Conservation (phyloP, 2,329 filamentous ascomycete genomes). For the Alternaria incomplexa region DNA sequence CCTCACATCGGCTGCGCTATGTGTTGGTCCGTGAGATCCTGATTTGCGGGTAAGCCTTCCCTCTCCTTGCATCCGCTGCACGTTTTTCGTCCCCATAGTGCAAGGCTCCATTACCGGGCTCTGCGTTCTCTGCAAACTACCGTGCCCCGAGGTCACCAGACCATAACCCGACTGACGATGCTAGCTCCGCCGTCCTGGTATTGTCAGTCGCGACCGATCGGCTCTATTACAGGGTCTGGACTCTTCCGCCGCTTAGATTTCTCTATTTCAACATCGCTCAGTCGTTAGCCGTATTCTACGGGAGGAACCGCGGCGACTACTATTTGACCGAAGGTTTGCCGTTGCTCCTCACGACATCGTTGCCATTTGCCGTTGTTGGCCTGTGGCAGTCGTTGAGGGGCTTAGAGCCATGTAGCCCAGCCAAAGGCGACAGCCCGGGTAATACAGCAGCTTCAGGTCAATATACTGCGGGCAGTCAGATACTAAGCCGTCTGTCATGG, state of each 20-base stretch:
- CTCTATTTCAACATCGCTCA: constrained; percentile 90
- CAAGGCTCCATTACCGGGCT: constrained; percentile 5
- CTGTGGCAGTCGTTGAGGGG: constrained; percentile 57
- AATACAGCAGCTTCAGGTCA: background rate
- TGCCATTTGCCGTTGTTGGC: constrained; percentile 76
- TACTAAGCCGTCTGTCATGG: constrained; percentile 40
- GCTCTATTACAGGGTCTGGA: constrained; percentile 83
- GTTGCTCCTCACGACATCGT: constrained; percentile 79
- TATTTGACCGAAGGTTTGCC: constrained; percentile 91
- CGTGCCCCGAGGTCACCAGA: constrained; percentile 17
- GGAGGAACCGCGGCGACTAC: constrained; percentile 88
- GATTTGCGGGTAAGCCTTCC: constrained; percentile 60
- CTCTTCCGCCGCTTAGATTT: constrained; percentile 85
- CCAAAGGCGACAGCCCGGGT: background rate
- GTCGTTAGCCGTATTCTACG: constrained; percentile 90
- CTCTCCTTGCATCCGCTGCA: constrained; percentile 19
- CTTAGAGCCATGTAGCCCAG: constrained; percentile 25
- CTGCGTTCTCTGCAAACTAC: constrained; percentile 10
- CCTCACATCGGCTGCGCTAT: constrained; percentile 53
- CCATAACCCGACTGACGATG: constrained; percentile 23
- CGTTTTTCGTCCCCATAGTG: constrained; percentile 7
- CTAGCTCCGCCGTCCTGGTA: constrained; percentile 63
- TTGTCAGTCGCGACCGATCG: constrained; percentile 73
- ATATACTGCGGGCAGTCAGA: constrained; percentile 13
- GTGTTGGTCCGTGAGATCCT: constrained; percentile 68